Percentiles rank a stretch among this genome's conserved stretches.
Evolutionary conservation across 495 filamentous ascomycete species (phyloP).

Genomic region (Penicillium roqueforti): DNA sequence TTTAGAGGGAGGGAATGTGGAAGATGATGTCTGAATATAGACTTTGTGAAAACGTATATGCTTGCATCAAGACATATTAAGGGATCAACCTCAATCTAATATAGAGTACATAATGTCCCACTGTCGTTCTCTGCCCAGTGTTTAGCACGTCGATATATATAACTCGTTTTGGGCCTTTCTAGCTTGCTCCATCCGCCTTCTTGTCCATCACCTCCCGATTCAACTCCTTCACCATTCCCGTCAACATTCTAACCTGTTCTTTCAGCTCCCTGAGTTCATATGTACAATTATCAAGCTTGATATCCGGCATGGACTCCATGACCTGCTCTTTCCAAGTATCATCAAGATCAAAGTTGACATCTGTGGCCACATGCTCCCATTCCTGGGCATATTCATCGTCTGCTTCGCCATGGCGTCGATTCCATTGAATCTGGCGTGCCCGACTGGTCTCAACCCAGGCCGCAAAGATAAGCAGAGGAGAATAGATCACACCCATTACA

Average conservation of each 20-base stretch:
- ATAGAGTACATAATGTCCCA: no score
- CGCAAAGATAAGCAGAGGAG: conserved; percentile 74
- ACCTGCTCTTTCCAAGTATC: conserved; percentile 80
- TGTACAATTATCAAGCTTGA: conserved; percentile 66
- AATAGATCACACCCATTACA: conserved; percentile 84
- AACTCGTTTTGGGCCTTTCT: background rate
- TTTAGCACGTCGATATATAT: background rate
- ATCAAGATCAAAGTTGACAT: conserved; percentile 73
- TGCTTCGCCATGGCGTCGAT: conserved; percentile 75
- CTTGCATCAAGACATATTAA: no score
- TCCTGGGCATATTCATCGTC: conserved; percentile 87
- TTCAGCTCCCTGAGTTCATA: conserved; percentile 64
- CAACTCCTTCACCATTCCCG: conserved; percentile 50
- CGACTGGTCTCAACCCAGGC: conserved; percentile 69
- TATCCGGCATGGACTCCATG: conserved; percentile 65
- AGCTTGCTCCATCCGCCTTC: background rate
- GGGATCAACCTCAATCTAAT: no score
- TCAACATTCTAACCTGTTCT: conserved; percentile 66
- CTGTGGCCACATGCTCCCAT: conserved; percentile 77
- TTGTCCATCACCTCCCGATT: conserved; percentile 22
- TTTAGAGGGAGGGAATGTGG: no score
- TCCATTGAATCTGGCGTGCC: conserved; percentile 63
- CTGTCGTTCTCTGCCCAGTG: background rate
- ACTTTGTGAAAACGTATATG: no score
- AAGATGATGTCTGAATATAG: no score